These are phyloP conservation scores for Leccinum aurantiacum DNA, from an alignment of 768 basidiomycete genomes.

Conservation along the genomic window DNA sequence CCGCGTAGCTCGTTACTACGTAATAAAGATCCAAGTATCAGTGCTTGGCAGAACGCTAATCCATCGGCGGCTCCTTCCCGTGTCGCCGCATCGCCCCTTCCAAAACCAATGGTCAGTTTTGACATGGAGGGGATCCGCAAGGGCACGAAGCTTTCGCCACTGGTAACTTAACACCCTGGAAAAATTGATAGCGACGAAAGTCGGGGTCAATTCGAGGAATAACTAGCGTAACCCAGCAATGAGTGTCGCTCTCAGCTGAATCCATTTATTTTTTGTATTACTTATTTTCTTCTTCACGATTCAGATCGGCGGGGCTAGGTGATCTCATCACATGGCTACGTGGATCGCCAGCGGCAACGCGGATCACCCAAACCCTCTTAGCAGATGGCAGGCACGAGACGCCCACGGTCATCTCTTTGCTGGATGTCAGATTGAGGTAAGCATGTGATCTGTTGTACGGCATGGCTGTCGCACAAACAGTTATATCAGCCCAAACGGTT, in stretches of 20 bases:
- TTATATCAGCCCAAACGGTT: slow-evolving; percentile 19
- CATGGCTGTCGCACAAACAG: slow-evolving; percentile 13
- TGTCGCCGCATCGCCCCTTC: background rate
- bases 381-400: slow-evolving; percentile 2
- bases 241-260: background rate
- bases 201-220: background rate
- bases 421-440: slow-evolving; percentile 21
- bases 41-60: background rate
- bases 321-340: slow-evolving; percentile 18
- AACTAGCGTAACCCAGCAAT: background rate
- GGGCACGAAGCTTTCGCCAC: background rate
- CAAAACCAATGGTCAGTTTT: background rate
- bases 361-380: slow-evolving; percentile 1
- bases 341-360: slow-evolving; percentile 1
- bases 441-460: slow-evolving; percentile 19
- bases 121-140: background rate
- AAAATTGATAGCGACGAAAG: background rate
- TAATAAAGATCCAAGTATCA: background rate
- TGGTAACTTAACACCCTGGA: background rate
- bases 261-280: background rate
- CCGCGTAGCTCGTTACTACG: slow-evolving; percentile 4
- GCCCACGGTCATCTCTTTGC: slow-evolving; percentile 8
- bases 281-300: background rate
- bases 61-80: background rate
- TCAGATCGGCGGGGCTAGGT: background rate